A percentile compares a stretch with the other conserved stretches of the same genome.
These are phyloP conservation scores for Cupressus sempervirens DNA, from an alignment of 75 land plant genomes.

Conservation along the genomic window DNA sequence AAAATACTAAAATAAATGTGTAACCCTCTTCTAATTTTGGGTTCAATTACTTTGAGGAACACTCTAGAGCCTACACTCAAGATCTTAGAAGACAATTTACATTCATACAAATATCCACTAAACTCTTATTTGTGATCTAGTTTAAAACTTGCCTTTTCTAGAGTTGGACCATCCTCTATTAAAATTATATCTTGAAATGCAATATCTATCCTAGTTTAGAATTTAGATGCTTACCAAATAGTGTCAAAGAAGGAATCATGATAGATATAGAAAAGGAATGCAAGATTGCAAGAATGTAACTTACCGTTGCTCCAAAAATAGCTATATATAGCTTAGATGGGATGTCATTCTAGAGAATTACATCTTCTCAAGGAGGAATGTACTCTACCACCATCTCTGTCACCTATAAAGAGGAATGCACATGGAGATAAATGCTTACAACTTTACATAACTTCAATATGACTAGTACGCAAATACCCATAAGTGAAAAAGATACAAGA, in stretches of 20 bases:
- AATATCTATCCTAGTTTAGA: not conserved
- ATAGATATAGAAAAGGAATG: not conserved
- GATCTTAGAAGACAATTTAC: no score
- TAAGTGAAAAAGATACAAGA: not conserved
- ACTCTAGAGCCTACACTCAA: not conserved
- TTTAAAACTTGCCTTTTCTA: not conserved
- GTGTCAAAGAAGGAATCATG: not conserved
- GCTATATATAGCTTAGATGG: constrained; percentile 28
- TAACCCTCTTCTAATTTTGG: not conserved
- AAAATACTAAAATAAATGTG: not conserved
- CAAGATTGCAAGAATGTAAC: not conserved
- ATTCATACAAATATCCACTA: not conserved
- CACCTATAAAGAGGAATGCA: constrained; percentile 13
- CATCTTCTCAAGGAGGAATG: constrained; percentile 31
- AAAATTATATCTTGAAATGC: not conserved
- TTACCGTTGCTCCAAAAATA: constrained; percentile 21
- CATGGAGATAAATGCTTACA: not conserved
- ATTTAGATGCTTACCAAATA: not conserved
- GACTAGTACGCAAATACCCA: not conserved
- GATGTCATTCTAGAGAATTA: constrained; percentile 28
- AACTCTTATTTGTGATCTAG: not conserved
- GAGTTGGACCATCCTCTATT: not conserved
- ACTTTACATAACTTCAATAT: not conserved
- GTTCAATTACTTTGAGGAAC: not conserved
- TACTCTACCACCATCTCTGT: constrained; percentile 40